phyloP scores from a whole-genome alignment of 2,329 filamentous ascomycete species.

The Scytalidium lignicola region DNA sequence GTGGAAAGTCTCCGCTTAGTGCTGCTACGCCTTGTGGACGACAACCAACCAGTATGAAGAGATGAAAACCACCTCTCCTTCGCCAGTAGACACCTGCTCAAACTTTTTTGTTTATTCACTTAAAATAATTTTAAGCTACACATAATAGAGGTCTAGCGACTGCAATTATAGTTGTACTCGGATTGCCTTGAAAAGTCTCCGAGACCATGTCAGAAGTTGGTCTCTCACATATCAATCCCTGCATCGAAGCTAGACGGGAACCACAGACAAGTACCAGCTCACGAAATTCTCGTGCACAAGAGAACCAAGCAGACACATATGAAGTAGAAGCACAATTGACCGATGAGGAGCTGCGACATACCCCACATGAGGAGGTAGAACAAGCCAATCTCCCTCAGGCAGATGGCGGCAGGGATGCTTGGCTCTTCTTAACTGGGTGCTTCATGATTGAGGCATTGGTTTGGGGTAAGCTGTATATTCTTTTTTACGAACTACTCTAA shows the following conservation, averaged over 20 bases:
- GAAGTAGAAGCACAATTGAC: neutral
- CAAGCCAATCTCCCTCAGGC: constrained; percentile 31
- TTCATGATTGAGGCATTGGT: constrained; percentile 47
- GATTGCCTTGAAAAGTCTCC: too few relatives aligned
- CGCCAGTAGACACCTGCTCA: too few relatives aligned
- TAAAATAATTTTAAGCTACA: too few relatives aligned
- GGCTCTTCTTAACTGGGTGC: constrained; percentile 42
- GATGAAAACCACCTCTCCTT: too few relatives aligned
- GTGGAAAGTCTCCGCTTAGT: too few relatives aligned
- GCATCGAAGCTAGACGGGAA: neutral
- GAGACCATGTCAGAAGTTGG: neutral
- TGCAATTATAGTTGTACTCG: neutral
- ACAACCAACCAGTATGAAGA: too few relatives aligned
- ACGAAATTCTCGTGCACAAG: neutral
- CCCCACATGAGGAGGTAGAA: neutral
- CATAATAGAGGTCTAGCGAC: neutral
- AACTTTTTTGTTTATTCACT: too few relatives aligned
- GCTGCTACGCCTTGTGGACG: too few relatives aligned
- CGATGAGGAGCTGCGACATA: neutral
- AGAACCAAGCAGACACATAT: neutral
- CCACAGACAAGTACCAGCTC: neutral
- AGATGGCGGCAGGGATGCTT: constrained; percentile 44
- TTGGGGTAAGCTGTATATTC: constrained; percentile 36
- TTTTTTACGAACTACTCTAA: constrained; percentile 3
- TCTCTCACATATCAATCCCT: neutral